A percentile compares a stretch with the other conserved stretches of the same genome.
phyloP scores from a whole-genome alignment of 2,329 filamentous ascomycete genomes.

The Karstenula rhodostoma region DNA sequence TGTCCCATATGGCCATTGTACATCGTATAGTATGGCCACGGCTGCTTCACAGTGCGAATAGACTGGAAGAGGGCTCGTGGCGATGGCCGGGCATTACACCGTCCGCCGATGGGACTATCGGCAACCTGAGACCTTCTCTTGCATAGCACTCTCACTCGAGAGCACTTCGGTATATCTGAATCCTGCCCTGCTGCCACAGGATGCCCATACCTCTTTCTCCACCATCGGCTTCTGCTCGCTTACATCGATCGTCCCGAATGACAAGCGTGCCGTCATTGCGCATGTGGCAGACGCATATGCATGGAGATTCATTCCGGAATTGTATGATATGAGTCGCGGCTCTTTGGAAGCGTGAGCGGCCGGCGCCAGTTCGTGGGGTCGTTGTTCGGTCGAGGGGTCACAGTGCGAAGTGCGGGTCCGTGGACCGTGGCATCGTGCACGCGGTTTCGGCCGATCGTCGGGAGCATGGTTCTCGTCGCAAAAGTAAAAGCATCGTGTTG shows the following conservation, averaged over 20 bases:
- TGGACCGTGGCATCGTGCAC: slow-evolving; percentile 1
- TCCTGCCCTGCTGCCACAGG: not conserved
- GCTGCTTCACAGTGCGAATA: not conserved
- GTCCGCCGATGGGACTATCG: not conserved
- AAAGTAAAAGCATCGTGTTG: not conserved
- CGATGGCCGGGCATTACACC: not conserved
- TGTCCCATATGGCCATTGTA: not conserved
- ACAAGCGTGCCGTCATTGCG: not conserved
- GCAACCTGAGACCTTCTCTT: not conserved
- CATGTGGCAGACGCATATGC: not conserved
- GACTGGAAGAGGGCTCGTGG: not conserved
- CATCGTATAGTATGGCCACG: not conserved
- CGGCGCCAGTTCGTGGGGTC: not conserved
- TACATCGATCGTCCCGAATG: not conserved
- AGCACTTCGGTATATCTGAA: not conserved
- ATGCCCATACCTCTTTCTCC: not conserved
- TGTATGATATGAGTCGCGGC: not conserved
- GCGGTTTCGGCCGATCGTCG: not conserved
- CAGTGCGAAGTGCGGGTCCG: slow-evolving; percentile 4
- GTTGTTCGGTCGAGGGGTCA: slow-evolving; percentile 6
- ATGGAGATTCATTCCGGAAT: not conserved
- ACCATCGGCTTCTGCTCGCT: not conserved
- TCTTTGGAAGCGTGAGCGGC: not conserved
- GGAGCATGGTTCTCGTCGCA: not conserved
- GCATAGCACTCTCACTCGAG: not conserved